Conservation (phyloP, 805 yeast genomes). For the Wickerhamomyces sydowiorum region DNA sequence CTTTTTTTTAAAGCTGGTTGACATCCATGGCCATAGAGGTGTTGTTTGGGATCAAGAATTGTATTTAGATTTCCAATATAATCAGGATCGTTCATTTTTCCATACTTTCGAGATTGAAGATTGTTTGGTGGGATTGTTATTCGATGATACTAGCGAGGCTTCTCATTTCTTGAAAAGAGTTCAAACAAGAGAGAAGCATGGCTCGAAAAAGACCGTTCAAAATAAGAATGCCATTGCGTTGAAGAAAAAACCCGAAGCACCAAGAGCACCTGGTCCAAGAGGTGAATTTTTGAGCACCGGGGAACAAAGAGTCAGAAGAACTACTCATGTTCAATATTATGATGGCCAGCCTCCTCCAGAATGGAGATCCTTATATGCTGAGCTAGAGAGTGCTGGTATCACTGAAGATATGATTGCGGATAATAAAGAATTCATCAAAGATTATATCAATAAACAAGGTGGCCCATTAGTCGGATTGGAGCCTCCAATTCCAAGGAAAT, state of each 20-base stretch:
- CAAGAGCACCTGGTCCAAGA: conserved; percentile 24
- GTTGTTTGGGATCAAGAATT: conserved; percentile 97
- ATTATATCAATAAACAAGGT: conserved; percentile 67
- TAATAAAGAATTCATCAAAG: conserved; percentile 75
- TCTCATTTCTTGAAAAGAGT: conserved; percentile 79
- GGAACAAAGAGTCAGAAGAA: conserved; percentile 47
- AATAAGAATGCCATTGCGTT: conserved; percentile 87
- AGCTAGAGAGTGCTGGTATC: conserved; percentile 73
- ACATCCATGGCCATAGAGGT: conserved; percentile 74
- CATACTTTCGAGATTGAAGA: conserved; percentile 93
- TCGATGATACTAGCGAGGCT: conserved; percentile 88
- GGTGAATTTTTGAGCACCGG: conserved; percentile 29
- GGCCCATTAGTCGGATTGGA: conserved; percentile 79
- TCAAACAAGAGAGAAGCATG: conserved; percentile 69
- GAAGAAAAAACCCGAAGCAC: conserved; percentile 40
- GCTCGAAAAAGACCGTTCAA: conserved; percentile 75
- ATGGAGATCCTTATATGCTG: conserved; percentile 72
- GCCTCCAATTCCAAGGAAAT: conserved; percentile 74
- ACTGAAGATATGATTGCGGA: conserved; percentile 87
- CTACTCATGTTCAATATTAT: conserved; percentile 60
- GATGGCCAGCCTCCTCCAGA: conserved; percentile 80
- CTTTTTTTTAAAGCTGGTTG: conserved; percentile 84
- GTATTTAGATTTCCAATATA: conserved; percentile 79
- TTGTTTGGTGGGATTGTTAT: conserved; percentile 78
- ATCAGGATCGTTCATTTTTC: conserved; percentile 92